phyloP scores from a whole-genome alignment of 2,329 filamentous ascomycete species.

The Colletotrichum sp. region DNA sequence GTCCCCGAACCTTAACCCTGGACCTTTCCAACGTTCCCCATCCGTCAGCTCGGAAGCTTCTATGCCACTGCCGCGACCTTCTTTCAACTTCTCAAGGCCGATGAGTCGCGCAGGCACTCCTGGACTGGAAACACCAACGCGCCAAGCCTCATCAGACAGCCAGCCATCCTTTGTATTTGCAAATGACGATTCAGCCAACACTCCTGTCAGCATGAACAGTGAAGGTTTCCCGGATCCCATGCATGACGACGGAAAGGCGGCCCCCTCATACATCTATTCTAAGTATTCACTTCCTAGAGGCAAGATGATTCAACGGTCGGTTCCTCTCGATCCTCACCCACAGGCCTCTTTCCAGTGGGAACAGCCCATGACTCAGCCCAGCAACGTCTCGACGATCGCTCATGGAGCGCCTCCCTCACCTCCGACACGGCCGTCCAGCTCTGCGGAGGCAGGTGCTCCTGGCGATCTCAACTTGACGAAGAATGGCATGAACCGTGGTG shows the following conservation, averaged over 20 bases:
- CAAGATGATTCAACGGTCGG: slow-evolving; percentile 75
- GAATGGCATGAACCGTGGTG: slow-evolving; percentile 49
- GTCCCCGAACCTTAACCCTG: slow-evolving; percentile 62
- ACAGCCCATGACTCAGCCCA: slow-evolving; percentile 49
- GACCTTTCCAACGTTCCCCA: slow-evolving; percentile 73
- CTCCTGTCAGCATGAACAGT: slow-evolving; percentile 75
- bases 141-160: slow-evolving; percentile 71
- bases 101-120: slow-evolving; percentile 76
- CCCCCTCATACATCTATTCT: slow-evolving; percentile 83
- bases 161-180: slow-evolving; percentile 67
- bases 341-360: slow-evolving; percentile 68
- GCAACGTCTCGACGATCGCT: slow-evolving; percentile 47
- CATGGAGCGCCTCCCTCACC: slow-evolving; percentile 63
- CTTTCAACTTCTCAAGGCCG: slow-evolving; percentile 94
- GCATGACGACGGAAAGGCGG: slow-evolving; percentile 52
- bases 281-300: slow-evolving; percentile 86
- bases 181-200: slow-evolving; percentile 67
- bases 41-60: slow-evolving; percentile 86
- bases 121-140: slow-evolving; percentile 59
- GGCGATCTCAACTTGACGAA: slow-evolving; percentile 46
- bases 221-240: slow-evolving; percentile 66
- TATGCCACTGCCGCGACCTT: slow-evolving; percentile 69
- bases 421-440: slow-evolving; percentile 64
- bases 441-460: slow-evolving; percentile 44
- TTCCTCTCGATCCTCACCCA: slow-evolving; percentile 59